Evolutionary conservation across 805 yeast genomes (phyloP).

Genomic region (Teunomyces stri): DNA sequence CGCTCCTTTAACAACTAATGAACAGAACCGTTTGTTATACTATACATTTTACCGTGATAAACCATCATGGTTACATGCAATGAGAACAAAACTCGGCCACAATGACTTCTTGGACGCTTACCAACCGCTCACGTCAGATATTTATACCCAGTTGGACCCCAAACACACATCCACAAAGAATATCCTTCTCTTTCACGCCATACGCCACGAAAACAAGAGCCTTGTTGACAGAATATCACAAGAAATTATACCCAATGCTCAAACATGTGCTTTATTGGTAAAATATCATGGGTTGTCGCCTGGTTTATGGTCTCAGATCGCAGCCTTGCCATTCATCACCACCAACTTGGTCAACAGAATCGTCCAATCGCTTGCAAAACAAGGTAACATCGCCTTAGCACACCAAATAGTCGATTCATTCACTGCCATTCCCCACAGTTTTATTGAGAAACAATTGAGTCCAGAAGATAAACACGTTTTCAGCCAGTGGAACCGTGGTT

Average conservation of each 20-base stretch:
- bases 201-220: conserved; percentile 23
- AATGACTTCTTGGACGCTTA: background rate
- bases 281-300: background rate
- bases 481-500: conserved; percentile 11
- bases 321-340: background rate
- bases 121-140: conserved; percentile 17
- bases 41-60: conserved; percentile 32
- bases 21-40: conserved; percentile 28
- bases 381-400: background rate
- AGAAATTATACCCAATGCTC: conserved; percentile 4
- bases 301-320: background rate
- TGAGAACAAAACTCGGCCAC: conserved; percentile 14
- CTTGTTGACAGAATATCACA: conserved; percentile 21
- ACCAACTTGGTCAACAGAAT: background rate
- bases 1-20: conserved; percentile 26
- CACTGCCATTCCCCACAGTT: conserved; percentile 14
- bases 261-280: background rate
- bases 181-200: conserved; percentile 25
- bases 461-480: conserved; percentile 20
- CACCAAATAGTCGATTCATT: conserved; percentile 2
- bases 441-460: conserved; percentile 20
- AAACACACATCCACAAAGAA: conserved; percentile 18
- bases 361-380: background rate
- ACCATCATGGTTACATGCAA: conserved; percentile 7
- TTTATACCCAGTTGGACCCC: conserved; percentile 14